These are phyloP conservation scores for Aspergillus vadensis DNA, from an alignment of 2,329 filamentous ascomycete species.

Conservation along the genomic window DNA sequence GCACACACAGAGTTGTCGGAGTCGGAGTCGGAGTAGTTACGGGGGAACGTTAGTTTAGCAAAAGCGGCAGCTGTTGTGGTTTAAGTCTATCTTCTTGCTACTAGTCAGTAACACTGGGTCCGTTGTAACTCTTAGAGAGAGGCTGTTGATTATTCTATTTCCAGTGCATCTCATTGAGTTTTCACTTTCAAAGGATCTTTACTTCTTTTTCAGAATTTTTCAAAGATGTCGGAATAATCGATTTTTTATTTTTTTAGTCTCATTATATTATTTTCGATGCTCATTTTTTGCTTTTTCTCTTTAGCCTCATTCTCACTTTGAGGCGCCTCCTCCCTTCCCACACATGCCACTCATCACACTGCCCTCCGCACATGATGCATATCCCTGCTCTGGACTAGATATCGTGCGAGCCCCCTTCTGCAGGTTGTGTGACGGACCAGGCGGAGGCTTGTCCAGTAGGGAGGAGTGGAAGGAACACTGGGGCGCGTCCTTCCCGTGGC, in stretches of 20 bases:
- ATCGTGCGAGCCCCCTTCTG: slow-evolving; percentile 2
- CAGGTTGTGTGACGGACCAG: slow-evolving; percentile 5
- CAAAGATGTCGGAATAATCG: background rate
- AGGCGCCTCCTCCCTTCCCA: background rate
- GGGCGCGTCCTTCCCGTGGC: slow-evolving; percentile 4
- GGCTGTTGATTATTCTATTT: background rate
- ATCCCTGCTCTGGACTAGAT: background rate
- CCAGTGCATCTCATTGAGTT: background rate
- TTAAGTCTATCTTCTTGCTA: background rate
- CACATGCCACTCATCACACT: background rate
- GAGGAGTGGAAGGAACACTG: background rate
- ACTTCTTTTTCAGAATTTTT: background rate
- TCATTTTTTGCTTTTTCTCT: slow-evolving; percentile 1
- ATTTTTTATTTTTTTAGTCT: background rate
- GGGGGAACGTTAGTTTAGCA: background rate
- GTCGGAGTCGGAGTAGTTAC: background rate
- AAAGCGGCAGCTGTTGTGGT: background rate
- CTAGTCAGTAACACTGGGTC: background rate
- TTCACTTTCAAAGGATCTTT: background rate
- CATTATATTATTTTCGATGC: background rate
- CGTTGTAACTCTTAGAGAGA: background rate
- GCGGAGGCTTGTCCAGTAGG: slow-evolving; percentile 1
- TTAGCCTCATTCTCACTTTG: background rate
- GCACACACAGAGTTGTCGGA: background rate
- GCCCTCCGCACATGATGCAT: background rate